Conservation (phyloP, 1,284 basidiomycete genomes). For the Cutaneotrichosporon cyanovorans region DNA sequence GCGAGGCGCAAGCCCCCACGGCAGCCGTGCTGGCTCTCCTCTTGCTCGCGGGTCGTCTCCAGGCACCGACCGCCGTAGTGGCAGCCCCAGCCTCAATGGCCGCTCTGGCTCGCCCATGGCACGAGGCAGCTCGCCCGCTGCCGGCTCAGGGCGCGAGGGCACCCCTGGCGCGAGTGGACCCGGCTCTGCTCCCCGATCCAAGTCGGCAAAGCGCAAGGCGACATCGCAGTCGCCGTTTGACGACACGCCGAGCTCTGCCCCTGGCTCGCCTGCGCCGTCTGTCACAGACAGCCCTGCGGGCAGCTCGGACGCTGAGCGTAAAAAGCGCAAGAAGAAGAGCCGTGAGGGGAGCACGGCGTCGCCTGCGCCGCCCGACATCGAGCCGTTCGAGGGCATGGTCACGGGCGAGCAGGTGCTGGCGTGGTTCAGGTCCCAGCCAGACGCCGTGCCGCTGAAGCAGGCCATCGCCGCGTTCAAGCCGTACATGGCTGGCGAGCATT, state of each 20-base stretch:
- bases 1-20: slow-evolving; percentile 21
- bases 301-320: slow-evolving; percentile 4
- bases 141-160: slow-evolving; percentile 12
- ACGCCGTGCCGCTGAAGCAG: not conserved
- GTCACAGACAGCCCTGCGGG: not conserved
- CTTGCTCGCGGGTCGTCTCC: slow-evolving; percentile 19
- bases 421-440: slow-evolving; percentile 27
- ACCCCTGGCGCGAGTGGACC: not conserved
- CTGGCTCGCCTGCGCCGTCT: not conserved
- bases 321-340: slow-evolving; percentile 45
- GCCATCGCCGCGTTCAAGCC: not conserved
- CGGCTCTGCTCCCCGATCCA: slow-evolving; percentile 4
- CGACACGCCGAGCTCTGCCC: slow-evolving; percentile 1
- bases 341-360: slow-evolving; percentile 6
- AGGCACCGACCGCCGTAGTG: slow-evolving; percentile 10
- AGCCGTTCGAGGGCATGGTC: slow-evolving; percentile 33
- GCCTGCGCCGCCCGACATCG: slow-evolving; percentile 14
- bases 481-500: not conserved
- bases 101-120: slow-evolving; percentile 12
- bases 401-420: slow-evolving; percentile 27
- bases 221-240: slow-evolving; percentile 9
- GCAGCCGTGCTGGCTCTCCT: slow-evolving; percentile 18
- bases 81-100: slow-evolving; percentile 6
- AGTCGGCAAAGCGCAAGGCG: slow-evolving; percentile 17
- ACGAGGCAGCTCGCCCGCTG: slow-evolving; percentile 16